Conservation (phyloP, 2,329 filamentous ascomycete genomes). For the Fusarium nelsonii region DNA sequence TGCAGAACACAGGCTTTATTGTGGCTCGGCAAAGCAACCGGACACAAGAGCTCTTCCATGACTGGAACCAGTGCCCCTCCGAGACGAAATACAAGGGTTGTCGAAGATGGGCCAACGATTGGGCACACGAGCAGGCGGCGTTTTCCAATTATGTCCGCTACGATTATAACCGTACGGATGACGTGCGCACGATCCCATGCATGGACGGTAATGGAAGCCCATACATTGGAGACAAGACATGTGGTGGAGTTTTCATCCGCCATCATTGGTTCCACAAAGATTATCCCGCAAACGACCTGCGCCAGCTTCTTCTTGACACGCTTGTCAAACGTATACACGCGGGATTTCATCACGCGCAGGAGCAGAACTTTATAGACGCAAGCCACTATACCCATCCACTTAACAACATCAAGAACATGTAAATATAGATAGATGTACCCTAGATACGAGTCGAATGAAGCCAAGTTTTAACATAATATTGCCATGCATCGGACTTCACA, state of each 20-base stretch:
- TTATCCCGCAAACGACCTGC: constrained; percentile 19
- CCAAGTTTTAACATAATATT: neutral
- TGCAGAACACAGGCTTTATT: constrained; percentile 43
- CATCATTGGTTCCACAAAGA: constrained; percentile 42
- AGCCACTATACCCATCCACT: constrained; percentile 18
- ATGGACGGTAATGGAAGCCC: constrained; percentile 46
- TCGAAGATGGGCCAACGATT: constrained; percentile 41
- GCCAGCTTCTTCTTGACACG: constrained; percentile 5
- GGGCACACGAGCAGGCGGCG: constrained; percentile 49
- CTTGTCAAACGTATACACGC: constrained; percentile 17
- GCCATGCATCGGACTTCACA: neutral
- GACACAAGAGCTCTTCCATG: constrained; percentile 38
- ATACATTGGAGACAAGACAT: constrained; percentile 40
- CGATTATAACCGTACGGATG: constrained; percentile 41
- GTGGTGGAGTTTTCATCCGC: constrained; percentile 44
- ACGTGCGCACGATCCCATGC: constrained; percentile 41
- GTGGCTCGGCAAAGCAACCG: constrained; percentile 40
- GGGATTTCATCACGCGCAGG: constrained; percentile 13
- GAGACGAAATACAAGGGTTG: constrained; percentile 27
- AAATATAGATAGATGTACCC: neutral
- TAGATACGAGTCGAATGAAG: neutral
- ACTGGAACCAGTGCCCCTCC: constrained; percentile 19
- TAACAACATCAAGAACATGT: neutral
- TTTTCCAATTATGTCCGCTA: constrained; percentile 47
- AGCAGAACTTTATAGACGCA: constrained; percentile 18